Evolutionary conservation across 2,329 filamentous ascomycete genomes (phyloP).

Genomic region (Claviceps sp.): DNA sequence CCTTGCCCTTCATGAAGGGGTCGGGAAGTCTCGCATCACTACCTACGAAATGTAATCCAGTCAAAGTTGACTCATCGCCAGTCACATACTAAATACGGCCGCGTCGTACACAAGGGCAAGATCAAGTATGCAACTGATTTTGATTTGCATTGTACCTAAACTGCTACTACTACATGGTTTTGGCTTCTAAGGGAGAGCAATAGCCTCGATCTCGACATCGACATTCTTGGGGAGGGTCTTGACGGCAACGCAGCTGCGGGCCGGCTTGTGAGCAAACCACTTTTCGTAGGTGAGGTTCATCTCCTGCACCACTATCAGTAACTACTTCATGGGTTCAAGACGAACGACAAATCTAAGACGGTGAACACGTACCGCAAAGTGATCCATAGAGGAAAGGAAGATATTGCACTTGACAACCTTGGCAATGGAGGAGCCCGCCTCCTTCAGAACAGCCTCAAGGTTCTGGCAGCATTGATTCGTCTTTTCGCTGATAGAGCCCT

Average conservation of each 20-base stretch:
- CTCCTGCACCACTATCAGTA: slow-evolving; percentile 24
- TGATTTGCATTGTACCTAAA: neutral
- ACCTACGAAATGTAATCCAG: neutral
- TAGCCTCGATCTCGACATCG: slow-evolving; percentile 80
- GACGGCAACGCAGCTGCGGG: slow-evolving; percentile 80
- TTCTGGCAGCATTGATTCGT: slow-evolving; percentile 56
- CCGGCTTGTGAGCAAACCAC: slow-evolving; percentile 72
- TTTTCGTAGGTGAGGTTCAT: slow-evolving; percentile 82
- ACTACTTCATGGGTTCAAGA: too few species aligned
- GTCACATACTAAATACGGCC: neutral
- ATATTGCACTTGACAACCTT: slow-evolving; percentile 86
- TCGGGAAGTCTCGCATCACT: too few species aligned
- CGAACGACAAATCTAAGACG: neutral
- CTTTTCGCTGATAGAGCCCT: slow-evolving; percentile 50
- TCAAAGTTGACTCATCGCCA: neutral
- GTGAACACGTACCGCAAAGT: slow-evolving; percentile 52
- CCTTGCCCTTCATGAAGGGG: too few species aligned
- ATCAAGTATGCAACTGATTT: neutral
- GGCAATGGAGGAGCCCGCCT: slow-evolving; percentile 62
- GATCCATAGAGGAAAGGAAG: slow-evolving; percentile 82
- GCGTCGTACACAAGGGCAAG: neutral
- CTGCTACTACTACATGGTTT: neutral
- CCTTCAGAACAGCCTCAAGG: slow-evolving; percentile 69
- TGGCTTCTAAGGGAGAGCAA: slow-evolving; percentile 48
- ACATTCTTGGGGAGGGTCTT: slow-evolving; percentile 79